Conservation (phyloP, 2,329 filamentous ascomycete genomes). For the Paracamarosporium sp. region DNA sequence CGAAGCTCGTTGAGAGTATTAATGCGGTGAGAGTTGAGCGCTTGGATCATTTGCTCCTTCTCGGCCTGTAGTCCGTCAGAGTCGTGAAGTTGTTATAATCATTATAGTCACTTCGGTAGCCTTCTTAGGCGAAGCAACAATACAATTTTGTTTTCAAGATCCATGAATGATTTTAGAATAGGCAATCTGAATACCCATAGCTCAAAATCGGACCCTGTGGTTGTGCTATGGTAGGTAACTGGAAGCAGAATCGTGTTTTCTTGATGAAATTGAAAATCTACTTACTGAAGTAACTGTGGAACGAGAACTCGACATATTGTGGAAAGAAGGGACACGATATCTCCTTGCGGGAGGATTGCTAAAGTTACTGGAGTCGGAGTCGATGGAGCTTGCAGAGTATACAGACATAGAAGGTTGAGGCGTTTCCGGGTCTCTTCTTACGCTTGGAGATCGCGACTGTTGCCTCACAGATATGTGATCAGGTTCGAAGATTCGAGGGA, state of each 20-base stretch:
- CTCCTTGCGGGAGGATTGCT: constrained; percentile 32
- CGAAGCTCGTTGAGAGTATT: constrained; percentile 77
- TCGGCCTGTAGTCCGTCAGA: constrained; percentile 46
- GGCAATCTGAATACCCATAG: too few species aligned
- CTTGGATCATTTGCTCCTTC: constrained; percentile 65
- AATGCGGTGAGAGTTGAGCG: constrained; percentile 70
- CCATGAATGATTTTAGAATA: too few species aligned
- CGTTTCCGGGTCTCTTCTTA: constrained; percentile 1
- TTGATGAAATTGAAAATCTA: neutral
- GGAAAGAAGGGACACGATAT: constrained; percentile 29
- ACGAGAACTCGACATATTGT: constrained; percentile 32
- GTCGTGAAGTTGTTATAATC: neutral
- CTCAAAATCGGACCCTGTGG: too few species aligned
- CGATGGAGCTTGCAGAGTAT: constrained; percentile 24
- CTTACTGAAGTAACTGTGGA: constrained; percentile 34
- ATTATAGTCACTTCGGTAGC: too few species aligned
- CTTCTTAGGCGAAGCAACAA: too few species aligned
- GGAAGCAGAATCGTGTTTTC: too few species aligned
- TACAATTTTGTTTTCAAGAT: too few species aligned
- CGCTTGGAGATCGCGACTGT: neutral
- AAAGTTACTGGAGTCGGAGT: constrained; percentile 28
- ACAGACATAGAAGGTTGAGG: constrained; percentile 25
- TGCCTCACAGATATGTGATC: neutral
- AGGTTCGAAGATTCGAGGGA: constrained; percentile 14
- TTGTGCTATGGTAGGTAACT: too few species aligned